Evolutionary conservation across 352 stramenopile species (phyloP), one percentile per base, ranked within the genome.

Genomic region (Pythium dissimile): DNA sequence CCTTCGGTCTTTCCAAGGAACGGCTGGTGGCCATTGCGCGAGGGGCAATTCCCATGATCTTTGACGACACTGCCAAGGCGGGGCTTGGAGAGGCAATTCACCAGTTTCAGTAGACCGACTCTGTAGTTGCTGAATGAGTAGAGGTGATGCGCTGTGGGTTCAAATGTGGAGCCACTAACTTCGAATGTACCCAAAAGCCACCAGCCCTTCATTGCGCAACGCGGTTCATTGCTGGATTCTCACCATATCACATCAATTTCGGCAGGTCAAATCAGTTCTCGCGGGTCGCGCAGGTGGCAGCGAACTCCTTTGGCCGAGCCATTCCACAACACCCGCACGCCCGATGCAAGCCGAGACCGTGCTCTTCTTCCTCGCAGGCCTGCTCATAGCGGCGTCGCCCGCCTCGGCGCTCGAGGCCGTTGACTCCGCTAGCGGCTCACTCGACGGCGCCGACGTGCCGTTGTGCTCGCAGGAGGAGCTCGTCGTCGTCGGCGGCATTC

Each of bases 1-100:
- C 88, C 18, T 97, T 95, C 59, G 56, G 62, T 13, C 71, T 98
- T 23, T 69, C 64, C 24, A 59, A 76, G n/a, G 27, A 24, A 10
- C 67, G 69, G 12, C 66, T 92, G 37, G 39, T 69, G 37, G 68
- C 48, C 27, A 73, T 92, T 30, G 75, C 79, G 3, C 59, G 44
- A 20, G 68, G 70, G 1, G 69, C 82, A 21, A 72, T 89, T 23
- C 38, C 67, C 20, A 62, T 73, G n/a, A 80, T 92, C 59, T 92
- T 92, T 41, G 79, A 89, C 56, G 48, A 62, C 13, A 68, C 43
- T 23, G 56, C 73, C 59, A 61, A 74, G 39, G 5, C 54, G 3
- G 49, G 24, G 16, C 62, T 89, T 26, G 56, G 50, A 15, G 8
- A 43, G 2, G 50, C 56, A 16, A 75, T 86, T 59, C 28, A 53